Evolutionary conservation across 1,284 basidiomycete species (phyloP).

Genomic region (Ustilago bromivora): DNA sequence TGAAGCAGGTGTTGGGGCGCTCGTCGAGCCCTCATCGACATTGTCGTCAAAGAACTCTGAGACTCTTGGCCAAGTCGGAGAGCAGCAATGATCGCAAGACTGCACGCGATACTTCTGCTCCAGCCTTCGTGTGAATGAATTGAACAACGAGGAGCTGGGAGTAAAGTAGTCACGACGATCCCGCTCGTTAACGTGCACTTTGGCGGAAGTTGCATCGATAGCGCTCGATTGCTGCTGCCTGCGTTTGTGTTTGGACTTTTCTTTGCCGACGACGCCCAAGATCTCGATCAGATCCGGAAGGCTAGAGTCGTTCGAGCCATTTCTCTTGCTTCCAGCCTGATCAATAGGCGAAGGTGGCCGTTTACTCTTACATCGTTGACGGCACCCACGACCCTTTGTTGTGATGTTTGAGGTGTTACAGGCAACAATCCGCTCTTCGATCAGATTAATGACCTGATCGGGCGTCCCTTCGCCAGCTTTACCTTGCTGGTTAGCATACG

Average conservation of each 20-base stretch:
- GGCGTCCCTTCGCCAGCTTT: conserved; percentile 30
- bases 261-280: conserved; percentile 68
- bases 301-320: not conserved
- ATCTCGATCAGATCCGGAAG: conserved; percentile 67
- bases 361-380: conserved; percentile 10
- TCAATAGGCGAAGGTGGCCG: not conserved
- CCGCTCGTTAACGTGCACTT: conserved; percentile 68
- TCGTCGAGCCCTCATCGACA: not conserved
- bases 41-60: conserved; percentile 19
- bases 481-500: conserved; percentile 58
- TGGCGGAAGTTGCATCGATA: conserved; percentile 7
- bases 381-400: not conserved
- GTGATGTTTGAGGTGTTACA: not conserved
- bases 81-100: conserved; percentile 16
- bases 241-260: conserved; percentile 69
- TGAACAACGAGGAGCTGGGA: conserved; percentile 66
- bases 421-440: conserved; percentile 22
- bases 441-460: conserved; percentile 34
- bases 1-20: not conserved
- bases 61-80: conserved; percentile 18
- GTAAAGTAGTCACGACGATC: conserved; percentile 69
- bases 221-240: conserved; percentile 57
- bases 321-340: not conserved
- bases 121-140: conserved; percentile 51
- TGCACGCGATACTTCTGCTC: conserved; percentile 51